Base-by-base conservation (phyloP, 768 basidiomycete species). In the Hygrocybe coccinea region DNA sequence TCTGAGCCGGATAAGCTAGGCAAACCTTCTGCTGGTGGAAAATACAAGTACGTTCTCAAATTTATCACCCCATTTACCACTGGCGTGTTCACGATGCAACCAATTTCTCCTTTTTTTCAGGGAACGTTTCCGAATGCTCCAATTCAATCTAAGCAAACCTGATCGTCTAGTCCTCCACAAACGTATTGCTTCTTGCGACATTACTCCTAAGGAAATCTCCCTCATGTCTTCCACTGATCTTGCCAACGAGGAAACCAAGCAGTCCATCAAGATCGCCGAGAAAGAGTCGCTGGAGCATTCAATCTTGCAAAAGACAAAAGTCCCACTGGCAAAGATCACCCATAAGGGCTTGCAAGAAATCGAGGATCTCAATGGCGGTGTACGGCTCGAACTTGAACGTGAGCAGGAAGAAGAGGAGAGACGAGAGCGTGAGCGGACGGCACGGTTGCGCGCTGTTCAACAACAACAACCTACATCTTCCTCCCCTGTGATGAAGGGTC, bases 321-420 rank as follows among this genome's bases (percentile, higher is more conserved):
- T 81, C 21, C 89, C 91, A 52, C 77, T 79, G 62, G 79, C 80
- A 34, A 95, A 94, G 70, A 87, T 92, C 58, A 95, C 92, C 24
- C 92, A 94, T 76, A 95, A 95, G 71, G 92, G 92, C 51, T 72
- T 94, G 59, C 86, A 94, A 75, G 87, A 91, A 64, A 91, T 95
- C 64, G 92, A 95, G 68, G 85, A 85, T 67, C 71, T 86, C 53
- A 81, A 82, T 61, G 86, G 83, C 12, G 70, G 70, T 44, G 59
- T 64, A 29, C 62, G 69, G 60, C 70, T 75, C 62, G 87, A 89
- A 62, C 75, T 77, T 45, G 80, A 84, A 61, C 76, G 77, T 50
- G 81, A 82, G 63, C 77, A 79, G 58, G 84, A 86, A 66, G 83
- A 85, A 58, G 84, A 86, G 55, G 85, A 87, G 52, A 77, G 82